A percentile compares a stretch with the other conserved stretches of the same genome.
phyloP scores from a whole-genome alignment of 768 basidiomycete species.

The Pluteus cervinus region DNA sequence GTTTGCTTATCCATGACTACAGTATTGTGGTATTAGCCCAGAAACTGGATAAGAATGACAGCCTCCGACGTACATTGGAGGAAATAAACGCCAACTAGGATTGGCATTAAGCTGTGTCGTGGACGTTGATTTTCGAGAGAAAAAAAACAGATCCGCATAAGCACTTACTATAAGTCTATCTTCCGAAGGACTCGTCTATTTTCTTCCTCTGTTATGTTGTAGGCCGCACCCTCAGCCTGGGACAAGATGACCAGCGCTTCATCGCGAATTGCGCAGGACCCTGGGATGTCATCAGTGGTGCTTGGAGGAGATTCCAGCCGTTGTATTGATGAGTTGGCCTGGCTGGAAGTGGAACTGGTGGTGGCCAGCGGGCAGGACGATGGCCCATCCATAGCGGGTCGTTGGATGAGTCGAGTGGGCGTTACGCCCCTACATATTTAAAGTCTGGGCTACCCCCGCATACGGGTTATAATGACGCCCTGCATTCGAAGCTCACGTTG shows the following conservation, averaged over 20 bases:
- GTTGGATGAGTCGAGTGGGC: no score
- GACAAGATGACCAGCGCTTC: constrained; percentile 13
- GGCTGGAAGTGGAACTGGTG: neutral
- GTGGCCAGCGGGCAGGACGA: neutral
- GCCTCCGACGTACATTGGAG: constrained; percentile 17
- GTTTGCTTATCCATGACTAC: constrained; percentile 29
- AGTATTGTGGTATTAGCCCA: neutral
- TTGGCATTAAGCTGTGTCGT: constrained; percentile 22
- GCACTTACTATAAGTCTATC: constrained; percentile 22
- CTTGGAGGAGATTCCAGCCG: neutral
- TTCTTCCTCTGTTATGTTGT: constrained; percentile 17
- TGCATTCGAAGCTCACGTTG: no score
- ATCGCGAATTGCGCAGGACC: constrained; percentile 3
- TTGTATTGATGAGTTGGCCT: no score
- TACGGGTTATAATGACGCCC: no score
- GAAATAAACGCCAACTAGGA: constrained; percentile 25
- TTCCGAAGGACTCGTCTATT: constrained; percentile 17
- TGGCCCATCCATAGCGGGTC: no score
- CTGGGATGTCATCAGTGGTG: neutral
- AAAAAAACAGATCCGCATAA: neutral
- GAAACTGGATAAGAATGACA: neutral
- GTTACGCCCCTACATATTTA: no score
- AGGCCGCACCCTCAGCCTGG: constrained; percentile 2
- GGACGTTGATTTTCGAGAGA: neutral
- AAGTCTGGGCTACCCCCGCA: no score